Base-by-base conservation (phyloP, 2,329 filamentous ascomycete species). In the Neonectria magnoliae region DNA sequence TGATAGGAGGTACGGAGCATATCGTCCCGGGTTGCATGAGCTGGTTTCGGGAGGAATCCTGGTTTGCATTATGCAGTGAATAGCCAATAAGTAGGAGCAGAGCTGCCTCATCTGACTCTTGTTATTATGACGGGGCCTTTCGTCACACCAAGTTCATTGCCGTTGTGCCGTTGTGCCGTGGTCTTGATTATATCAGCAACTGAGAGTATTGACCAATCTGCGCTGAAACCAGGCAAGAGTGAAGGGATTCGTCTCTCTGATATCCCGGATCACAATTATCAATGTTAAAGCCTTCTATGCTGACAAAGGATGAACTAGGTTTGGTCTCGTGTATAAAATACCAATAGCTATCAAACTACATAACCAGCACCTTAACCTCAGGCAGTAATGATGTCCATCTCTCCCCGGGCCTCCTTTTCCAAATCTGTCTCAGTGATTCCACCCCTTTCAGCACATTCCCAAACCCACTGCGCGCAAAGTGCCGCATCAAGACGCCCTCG, bases 301-400 rank as follows among this genome's bases (percentile, higher is more conserved):
- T 38, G 14, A 14, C 14, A 38, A 38, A 14, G 5, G 36, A 13
- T 36, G 33, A 36, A 36, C 13, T 36, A 6, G 11, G 5, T n/a
- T 36, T 5, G 3, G 1, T 38, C 14, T 38, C 6, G 5, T n/a
- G 1, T 38, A 6, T 8, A 16, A 48, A 47, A 13, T 27, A 27
- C 44, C 44, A 48, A 22, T 13, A 29, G 16, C 0, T 38, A 11
- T 16, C 33, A 25, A 2, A 8, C 16, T 14, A 76, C 42, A 76
- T 76, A 18, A 76, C 68, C 3, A 76, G 66, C 1, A 74, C 66
- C 18, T 64, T 69, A 10, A 63, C 67, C 6, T 73, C 52, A 0
- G 75, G 73, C 5, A 76, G 22, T 1, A 76, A 52, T 0, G 66
- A 70, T 1, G 72, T 75, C 74, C 75, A 76, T 16, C 71, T 65